Percentiles rank a stretch among this genome's conserved stretches.
These are phyloP conservation scores for Daldinia childiae DNA, from an alignment of 495 filamentous ascomycete genomes.

Conservation along the genomic window DNA sequence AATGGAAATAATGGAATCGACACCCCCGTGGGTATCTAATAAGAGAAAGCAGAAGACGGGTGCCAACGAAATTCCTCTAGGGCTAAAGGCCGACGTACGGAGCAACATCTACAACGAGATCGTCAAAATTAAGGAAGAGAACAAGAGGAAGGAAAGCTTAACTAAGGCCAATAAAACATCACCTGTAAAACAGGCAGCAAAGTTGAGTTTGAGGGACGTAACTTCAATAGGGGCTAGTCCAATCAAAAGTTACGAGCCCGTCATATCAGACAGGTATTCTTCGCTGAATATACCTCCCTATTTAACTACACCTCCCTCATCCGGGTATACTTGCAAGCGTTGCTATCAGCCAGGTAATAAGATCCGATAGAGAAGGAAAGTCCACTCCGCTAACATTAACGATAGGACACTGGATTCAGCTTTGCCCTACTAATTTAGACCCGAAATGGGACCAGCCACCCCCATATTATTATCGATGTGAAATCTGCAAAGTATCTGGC, in stretches of 20 bases:
- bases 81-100: not conserved
- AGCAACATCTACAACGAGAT: slow-evolving; percentile 12
- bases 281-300: not conserved
- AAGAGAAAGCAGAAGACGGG: slow-evolving; percentile 12
- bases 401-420: slow-evolving; percentile 53
- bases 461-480: slow-evolving; percentile 50
- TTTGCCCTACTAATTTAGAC: slow-evolving; percentile 56
- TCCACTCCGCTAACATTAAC: slow-evolving; percentile 20
- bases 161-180: not conserved
- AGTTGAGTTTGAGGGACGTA: not conserved
- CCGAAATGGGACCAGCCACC: slow-evolving; percentile 44
- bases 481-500: slow-evolving; percentile 44
- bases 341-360: slow-evolving; percentile 50
- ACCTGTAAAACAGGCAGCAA: not conserved
- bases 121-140: not conserved
- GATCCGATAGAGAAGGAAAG: not conserved
- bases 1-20: not conserved
- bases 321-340: slow-evolving; percentile 48
- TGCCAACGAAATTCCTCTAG: slow-evolving; percentile 22
- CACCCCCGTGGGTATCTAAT: not conserved
- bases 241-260: not conserved
- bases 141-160: not conserved
- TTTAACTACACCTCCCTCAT: slow-evolving; percentile 1
- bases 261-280: not conserved
- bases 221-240: not conserved